Conservation (phyloP, 2,329 filamentous ascomycete genomes). For the Harringtonia lauricola region DNA sequence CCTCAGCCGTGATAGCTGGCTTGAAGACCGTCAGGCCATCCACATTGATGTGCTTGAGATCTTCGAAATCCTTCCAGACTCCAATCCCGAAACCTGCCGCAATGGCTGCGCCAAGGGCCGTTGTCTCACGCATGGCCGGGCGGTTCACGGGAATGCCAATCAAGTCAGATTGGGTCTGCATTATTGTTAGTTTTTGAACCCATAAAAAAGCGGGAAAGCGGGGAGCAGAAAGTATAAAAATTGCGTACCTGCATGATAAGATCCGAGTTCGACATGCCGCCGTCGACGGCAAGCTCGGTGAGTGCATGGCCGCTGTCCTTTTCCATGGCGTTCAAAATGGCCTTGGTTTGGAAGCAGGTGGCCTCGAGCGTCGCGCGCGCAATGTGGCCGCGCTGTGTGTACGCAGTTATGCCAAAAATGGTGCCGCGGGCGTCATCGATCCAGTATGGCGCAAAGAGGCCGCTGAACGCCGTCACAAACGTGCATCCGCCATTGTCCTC, state of each 20-base stretch:
- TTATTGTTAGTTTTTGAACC: background rate
- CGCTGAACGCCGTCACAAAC: constrained; percentile 84
- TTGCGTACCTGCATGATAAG: constrained; percentile 67
- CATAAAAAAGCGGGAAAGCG: background rate
- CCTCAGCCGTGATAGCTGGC: constrained; percentile 42
- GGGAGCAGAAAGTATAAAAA: constrained; percentile 3
- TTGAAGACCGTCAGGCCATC: constrained; percentile 59
- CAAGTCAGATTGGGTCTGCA: constrained; percentile 69
- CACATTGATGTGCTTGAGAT: constrained; percentile 62
- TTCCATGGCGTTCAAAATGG: constrained; percentile 85
- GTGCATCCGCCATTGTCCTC: constrained; percentile 72
- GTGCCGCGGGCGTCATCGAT: constrained; percentile 88
- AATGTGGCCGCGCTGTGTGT: constrained; percentile 78
- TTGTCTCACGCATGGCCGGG: constrained; percentile 83
- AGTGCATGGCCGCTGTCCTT: constrained; percentile 69
- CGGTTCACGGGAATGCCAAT: constrained; percentile 73
- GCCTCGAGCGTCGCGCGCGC: constrained; percentile 83
- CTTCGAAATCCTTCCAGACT: constrained; percentile 65
- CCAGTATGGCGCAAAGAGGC: constrained; percentile 89
- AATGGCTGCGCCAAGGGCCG: constrained; percentile 77
- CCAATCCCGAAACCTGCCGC: constrained; percentile 76
- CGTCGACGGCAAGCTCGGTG: constrained; percentile 69
- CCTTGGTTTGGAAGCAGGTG: constrained; percentile 85
- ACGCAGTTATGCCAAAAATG: constrained; percentile 75
- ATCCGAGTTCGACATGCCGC: constrained; percentile 80